These are phyloP conservation scores for Aureoboletus auriporus DNA, from an alignment of 768 basidiomycete genomes.

Conservation along the genomic window DNA sequence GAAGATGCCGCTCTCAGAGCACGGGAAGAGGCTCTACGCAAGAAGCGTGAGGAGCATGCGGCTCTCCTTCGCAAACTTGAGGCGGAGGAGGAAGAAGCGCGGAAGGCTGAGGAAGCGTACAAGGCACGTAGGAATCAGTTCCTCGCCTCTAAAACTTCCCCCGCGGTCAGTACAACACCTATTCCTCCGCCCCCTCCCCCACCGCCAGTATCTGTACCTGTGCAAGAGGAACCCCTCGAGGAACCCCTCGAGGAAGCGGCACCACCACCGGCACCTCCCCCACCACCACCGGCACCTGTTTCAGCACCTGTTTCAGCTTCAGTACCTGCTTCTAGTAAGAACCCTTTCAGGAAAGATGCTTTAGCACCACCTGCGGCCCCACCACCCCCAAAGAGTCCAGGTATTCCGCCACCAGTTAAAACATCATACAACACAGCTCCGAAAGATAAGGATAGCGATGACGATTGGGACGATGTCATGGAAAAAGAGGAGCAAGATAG, in stretches of 20 bases:
- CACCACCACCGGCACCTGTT: constrained; percentile 24
- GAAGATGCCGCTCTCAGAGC: constrained; percentile 71
- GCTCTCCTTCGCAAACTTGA: constrained; percentile 70
- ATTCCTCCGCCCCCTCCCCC: constrained; percentile 34
- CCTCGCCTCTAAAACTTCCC: constrained; percentile 37
- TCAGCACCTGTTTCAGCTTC: constrained; percentile 38
- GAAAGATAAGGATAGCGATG: constrained; percentile 48
- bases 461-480: constrained; percentile 83
- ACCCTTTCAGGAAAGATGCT: constrained; percentile 60
- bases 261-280: constrained; percentile 30
- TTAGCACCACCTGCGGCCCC: constrained; percentile 31
- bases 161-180: constrained; percentile 26
- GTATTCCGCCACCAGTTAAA: constrained; percentile 46
- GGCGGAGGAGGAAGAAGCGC: constrained; percentile 57
- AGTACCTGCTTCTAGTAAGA: constrained; percentile 44
- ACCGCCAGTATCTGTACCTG: constrained; percentile 21
- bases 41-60: constrained; percentile 68
- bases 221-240: constrained; percentile 9
- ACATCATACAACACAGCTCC: constrained; percentile 62
- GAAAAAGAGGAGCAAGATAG: constrained; percentile 70
- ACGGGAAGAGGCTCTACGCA: constrained; percentile 67
- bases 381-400: constrained; percentile 34
- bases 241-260: constrained; percentile 20
- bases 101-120: constrained; percentile 41
- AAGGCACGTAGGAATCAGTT: constrained; percentile 30